Base-by-base conservation (phyloP, 306 rosid genomes). In the Fragaria ananassa region DNA sequence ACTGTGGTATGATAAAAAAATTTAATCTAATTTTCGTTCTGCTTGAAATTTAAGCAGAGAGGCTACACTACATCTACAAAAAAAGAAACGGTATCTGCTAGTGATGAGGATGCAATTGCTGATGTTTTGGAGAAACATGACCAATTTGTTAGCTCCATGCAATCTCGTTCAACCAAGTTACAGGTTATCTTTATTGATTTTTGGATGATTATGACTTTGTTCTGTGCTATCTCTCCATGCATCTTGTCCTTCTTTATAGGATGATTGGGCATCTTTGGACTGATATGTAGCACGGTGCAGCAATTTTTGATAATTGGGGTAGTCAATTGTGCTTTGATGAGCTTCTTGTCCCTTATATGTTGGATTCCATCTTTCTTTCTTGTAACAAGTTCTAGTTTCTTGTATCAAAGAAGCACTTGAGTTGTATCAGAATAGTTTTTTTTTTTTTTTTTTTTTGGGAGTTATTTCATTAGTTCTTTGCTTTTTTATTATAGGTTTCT, bases 121-220 rank as follows among this genome's bases (percentile, higher is more conserved):
- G 89, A 88, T 86, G 75, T 95, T 77, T 84, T 95, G 88, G 92
- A 92, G 77, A 95, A 85, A 41, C 99, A 95, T 54, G 85, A 89
- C 58, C 96, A 88, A 62, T 95, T 95, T 81, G 84, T 92, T 82
- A 89, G 84, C 80, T 87, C 96, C 74, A 90, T 92, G 98, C 97
- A 92, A 67, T 90, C 90, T 63, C 99, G 99, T 78, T 88, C 92
- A 65, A 78, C 93, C 72, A 95, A 95, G 90, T 82, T 95, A 83
- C 93, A 95, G 93, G 99, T 95, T 81, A 83, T 72, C 69, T 61
- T 70, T 62, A 54, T 51, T 71, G 76, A 58, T 68, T 72, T 72
- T 60, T 8, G 53, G 41, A 6, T 65, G 72, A 46, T 25, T 53
- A 9, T 8, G 46, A 10, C 51, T 64, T 66, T 25, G 50, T 74